Percentiles rank a stretch among this genome's conserved stretches.
These are phyloP conservation scores for Hyaloperonospora brassicae DNA, from an alignment of 352 stramenopile species.

Conservation along the genomic window DNA sequence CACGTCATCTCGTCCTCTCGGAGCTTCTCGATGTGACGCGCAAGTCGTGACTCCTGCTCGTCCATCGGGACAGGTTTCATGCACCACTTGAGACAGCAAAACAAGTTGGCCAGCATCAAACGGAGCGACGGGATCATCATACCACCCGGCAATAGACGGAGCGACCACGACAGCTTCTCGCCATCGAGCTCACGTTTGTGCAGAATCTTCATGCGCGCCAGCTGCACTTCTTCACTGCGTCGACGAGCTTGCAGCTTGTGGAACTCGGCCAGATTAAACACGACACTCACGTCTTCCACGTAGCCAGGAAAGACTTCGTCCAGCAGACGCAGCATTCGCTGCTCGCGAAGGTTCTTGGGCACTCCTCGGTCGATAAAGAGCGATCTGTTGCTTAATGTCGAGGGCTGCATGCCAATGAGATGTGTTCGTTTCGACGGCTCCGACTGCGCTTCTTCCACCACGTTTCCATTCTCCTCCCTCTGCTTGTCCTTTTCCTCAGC, in stretches of 20 bases:
- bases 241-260: slow-evolving; percentile 49
- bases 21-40: slow-evolving; percentile 47
- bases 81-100: slow-evolving; percentile 42
- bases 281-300: slow-evolving; percentile 70
- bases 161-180: slow-evolving; percentile 51
- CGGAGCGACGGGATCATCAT: slow-evolving; percentile 63
- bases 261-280: slow-evolving; percentile 77
- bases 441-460: slow-evolving; percentile 8
- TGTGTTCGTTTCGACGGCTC: slow-evolving; percentile 32
- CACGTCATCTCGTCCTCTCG: slow-evolving; percentile 42
- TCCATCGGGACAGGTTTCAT: slow-evolving; percentile 38
- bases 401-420: slow-evolving; percentile 78
- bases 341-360: slow-evolving; percentile 65
- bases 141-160: slow-evolving; percentile 56
- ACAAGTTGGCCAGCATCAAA: slow-evolving; percentile 35
- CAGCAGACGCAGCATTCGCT: slow-evolving; percentile 67
- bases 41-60: slow-evolving; percentile 28
- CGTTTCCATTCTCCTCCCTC: slow-evolving; percentile 9
- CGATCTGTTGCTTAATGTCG: slow-evolving; percentile 57
- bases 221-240: slow-evolving; percentile 36
- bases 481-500: slow-evolving; percentile 18
- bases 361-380: slow-evolving; percentile 74
- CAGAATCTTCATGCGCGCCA: slow-evolving; percentile 55
- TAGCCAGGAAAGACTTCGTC: slow-evolving; percentile 78
- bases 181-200: slow-evolving; percentile 31